These are phyloP conservation scores for Tieghemiomyces parasiticus DNA, from an alignment of 192 early-diverging fungal genomes.

Conservation along the genomic window DNA sequence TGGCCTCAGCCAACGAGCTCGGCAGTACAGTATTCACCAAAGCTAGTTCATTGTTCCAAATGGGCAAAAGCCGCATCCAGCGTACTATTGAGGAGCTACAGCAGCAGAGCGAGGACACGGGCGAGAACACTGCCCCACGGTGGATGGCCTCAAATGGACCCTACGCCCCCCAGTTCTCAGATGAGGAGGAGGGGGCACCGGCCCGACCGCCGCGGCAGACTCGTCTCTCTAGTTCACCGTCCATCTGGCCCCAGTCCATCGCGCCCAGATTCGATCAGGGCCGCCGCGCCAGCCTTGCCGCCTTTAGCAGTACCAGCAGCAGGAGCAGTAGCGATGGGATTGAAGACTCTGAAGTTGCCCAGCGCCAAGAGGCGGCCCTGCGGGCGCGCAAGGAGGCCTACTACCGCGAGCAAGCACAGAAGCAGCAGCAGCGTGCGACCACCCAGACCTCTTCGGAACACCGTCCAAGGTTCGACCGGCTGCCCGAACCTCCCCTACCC, in stretches of 20 bases:
- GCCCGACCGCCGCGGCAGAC: no score
- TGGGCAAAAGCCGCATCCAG: slow-evolving; percentile 20
- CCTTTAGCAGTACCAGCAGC: background rate
- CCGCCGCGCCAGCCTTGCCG: background rate
- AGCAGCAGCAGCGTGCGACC: slow-evolving; percentile 1
- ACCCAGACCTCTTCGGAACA: slow-evolving; percentile 8
- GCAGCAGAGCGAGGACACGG: background rate
- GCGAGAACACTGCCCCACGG: background rate
- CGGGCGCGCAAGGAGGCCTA: slow-evolving; percentile 6
- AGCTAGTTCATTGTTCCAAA: slow-evolving; percentile 31
- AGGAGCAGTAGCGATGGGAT: background rate
- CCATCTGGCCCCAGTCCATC: no score
- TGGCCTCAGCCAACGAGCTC: slow-evolving; percentile 28
- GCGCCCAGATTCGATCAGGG: no score
- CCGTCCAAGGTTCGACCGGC: background rate
- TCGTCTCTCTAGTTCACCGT: no score
- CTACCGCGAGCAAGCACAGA: background rate
- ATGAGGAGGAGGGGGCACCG: background rate
- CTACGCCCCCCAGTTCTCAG: background rate
- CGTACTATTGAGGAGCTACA: slow-evolving; percentile 12
- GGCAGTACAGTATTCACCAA: slow-evolving; percentile 27
- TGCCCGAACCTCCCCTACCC: slow-evolving; percentile 7
- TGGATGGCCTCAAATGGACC: slow-evolving; percentile 5
- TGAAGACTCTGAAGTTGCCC: background rate
- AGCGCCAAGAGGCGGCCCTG: background rate